Base-by-base conservation (phyloP, 371 early-diverging fungal species). In the Rhizopus delemar region DNA sequence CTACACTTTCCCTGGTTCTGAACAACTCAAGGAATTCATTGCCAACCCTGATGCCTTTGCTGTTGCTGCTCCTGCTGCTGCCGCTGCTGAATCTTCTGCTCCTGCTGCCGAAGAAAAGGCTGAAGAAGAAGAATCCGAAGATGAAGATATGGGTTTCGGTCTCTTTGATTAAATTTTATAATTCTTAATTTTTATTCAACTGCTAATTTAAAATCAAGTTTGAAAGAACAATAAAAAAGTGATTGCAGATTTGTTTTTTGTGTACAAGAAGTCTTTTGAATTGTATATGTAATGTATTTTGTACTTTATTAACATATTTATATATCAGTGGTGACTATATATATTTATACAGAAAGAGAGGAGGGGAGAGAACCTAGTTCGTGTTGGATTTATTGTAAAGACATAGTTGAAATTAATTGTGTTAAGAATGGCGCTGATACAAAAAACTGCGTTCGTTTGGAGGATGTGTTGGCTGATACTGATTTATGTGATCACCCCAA, bases 1-100 rank as follows among this genome's bases (percentile, higher is more conserved):
- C 69, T 97, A 96, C 89, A 87, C 92, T 73, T 95, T 96, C 87
- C 85, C 86, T 52, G 92, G 89, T 56, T 88, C 92, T 65, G 95
- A 96, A 83, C 84, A 89, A 85, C 81, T 94, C 83, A 94, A 94
- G 90, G 93, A 89, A 71, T 88, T 83, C 84, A 80, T 94, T 56
- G 93, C 85, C 69, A 90, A 94, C 82, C 94, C 94, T 62, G 85
- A 88, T 54, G 91, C 91, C 59, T 86, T 92, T 79, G 93, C 91
- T 53, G 83, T 84, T 51, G 81, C 88, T 41, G 83, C 87, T 51
- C 74, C 89, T 63, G 72, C 77, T 66, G 84, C 82, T 53, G 74
- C 74, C 60, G 83, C 78, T 56, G 70, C 83, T 45, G 78, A 78
- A 66, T 69, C 73, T 33, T 72, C 65, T 51, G 64, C 73, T 62